Conservation (phyloP, 176 grass and related monocot genomes). For the Elaeis guineensis region DNA sequence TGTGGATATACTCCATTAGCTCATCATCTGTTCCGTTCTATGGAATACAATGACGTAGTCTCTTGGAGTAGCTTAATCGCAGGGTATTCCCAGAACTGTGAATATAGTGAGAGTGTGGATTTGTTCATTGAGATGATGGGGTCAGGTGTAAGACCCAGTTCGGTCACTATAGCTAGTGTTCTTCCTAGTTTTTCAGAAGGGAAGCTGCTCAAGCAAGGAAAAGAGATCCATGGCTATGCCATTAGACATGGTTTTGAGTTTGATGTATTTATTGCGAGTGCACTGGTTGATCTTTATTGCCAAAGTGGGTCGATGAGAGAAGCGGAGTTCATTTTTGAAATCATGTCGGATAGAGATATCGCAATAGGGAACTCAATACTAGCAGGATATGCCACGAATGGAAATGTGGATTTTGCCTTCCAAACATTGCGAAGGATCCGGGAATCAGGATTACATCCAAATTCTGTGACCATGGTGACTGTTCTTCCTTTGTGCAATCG, state of each 20-base stretch:
- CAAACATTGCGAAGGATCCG: constrained; percentile 23
- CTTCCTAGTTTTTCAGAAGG: constrained; percentile 44
- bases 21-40: constrained; percentile 22
- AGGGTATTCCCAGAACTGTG: constrained; percentile 39
- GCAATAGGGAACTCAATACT: constrained; percentile 53
- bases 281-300: constrained; percentile 50
- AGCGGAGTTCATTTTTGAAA: constrained; percentile 25
- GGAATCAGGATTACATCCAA: constrained; percentile 30
- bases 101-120: constrained; percentile 6
- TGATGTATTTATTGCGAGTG: constrained; percentile 41
- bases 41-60: constrained; percentile 36
- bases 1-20: constrained; percentile 25
- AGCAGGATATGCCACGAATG: constrained; percentile 31
- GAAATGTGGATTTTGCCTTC: constrained; percentile 37
- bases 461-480: constrained; percentile 45
- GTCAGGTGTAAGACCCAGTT: constrained; percentile 32
- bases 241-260: constrained; percentile 29
- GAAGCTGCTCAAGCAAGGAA: constrained; percentile 28
- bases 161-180: constrained; percentile 34
- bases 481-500: constrained; percentile 48
- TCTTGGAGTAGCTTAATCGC: constrained; percentile 59
- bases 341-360: constrained; percentile 29
- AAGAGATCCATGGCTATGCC: constrained; percentile 36
- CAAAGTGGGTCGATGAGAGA: constrained; percentile 25
- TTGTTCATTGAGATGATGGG: constrained; percentile 43